Percentiles rank a stretch among this genome's conserved stretches.
Evolutionary conservation across 257 asterid species (phyloP).

Genomic region (Nicotiana sylvestris): DNA sequence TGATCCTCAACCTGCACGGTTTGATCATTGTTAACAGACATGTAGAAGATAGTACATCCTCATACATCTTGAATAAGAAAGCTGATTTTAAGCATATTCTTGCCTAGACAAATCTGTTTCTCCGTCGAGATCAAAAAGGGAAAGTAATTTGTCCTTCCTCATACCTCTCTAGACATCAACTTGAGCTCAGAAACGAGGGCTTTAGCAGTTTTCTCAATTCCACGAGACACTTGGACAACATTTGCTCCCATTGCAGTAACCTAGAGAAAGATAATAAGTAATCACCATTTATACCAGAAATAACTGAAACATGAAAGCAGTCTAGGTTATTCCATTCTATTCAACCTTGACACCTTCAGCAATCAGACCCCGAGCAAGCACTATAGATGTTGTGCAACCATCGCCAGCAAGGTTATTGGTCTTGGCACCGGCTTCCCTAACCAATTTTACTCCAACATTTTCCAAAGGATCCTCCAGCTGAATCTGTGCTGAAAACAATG

Average conservation of each 20-base stretch:
- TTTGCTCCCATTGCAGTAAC: slow-evolving; percentile 72
- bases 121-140: background rate
- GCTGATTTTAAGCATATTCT: background rate
- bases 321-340: background rate
- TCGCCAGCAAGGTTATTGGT: slow-evolving; percentile 89
- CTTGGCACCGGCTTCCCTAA: slow-evolving; percentile 85
- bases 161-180: slow-evolving; percentile 76
- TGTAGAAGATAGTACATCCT: background rate
- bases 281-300: background rate
- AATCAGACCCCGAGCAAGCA: slow-evolving; percentile 80
- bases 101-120: background rate
- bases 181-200: slow-evolving; percentile 71
- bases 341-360: slow-evolving; percentile 77
- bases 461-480: slow-evolving; percentile 89
- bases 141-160: background rate
- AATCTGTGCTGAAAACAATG: slow-evolving; percentile 56
- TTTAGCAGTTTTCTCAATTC: slow-evolving; percentile 66
- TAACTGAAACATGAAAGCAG: background rate
- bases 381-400: slow-evolving; percentile 77
- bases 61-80: background rate
- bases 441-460: slow-evolving; percentile 80
- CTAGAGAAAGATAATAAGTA: slow-evolving; percentile 27
- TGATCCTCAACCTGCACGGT: slow-evolving; percentile 67
- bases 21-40: background rate
- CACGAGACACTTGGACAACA: slow-evolving; percentile 77